phyloP scores from a whole-genome alignment of 192 early-diverging fungal genomes.

The Umbelopsis sp. region DNA sequence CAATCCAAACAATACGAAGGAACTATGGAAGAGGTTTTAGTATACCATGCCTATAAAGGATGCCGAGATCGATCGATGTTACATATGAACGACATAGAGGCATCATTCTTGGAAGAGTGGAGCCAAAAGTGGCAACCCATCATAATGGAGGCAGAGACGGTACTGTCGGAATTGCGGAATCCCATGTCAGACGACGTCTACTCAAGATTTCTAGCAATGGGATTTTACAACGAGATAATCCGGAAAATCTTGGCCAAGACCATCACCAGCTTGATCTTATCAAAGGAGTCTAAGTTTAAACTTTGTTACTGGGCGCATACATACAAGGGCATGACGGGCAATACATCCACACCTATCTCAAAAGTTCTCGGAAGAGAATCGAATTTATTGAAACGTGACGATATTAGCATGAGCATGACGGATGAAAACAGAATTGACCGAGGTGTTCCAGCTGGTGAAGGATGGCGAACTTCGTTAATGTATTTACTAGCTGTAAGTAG shows the following conservation, averaged over 20 bases:
- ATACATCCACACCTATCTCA: background rate
- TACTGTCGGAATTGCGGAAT: background rate
- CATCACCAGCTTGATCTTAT: background rate
- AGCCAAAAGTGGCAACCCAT: background rate
- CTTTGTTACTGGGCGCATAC: background rate
- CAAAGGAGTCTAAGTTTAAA: background rate
- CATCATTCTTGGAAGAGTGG: background rate
- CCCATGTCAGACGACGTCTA: background rate
- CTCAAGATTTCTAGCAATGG: background rate
- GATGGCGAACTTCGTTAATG: slow-evolving; percentile 2
- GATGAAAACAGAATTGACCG: background rate
- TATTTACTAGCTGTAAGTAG: background rate
- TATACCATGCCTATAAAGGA: background rate
- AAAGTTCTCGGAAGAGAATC: background rate
- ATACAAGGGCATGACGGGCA: background rate
- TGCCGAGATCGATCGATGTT: background rate
- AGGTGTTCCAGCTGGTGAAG: background rate
- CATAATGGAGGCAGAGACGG: background rate
- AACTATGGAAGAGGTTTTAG: background rate
- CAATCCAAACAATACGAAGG: background rate
- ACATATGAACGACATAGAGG: background rate
- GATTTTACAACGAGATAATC: background rate
- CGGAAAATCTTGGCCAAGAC: background rate
- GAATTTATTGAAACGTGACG: background rate
- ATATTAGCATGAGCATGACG: background rate